Conservation (phyloP, 495 filamentous ascomycete species). For the Evernia prunastri region DNA sequence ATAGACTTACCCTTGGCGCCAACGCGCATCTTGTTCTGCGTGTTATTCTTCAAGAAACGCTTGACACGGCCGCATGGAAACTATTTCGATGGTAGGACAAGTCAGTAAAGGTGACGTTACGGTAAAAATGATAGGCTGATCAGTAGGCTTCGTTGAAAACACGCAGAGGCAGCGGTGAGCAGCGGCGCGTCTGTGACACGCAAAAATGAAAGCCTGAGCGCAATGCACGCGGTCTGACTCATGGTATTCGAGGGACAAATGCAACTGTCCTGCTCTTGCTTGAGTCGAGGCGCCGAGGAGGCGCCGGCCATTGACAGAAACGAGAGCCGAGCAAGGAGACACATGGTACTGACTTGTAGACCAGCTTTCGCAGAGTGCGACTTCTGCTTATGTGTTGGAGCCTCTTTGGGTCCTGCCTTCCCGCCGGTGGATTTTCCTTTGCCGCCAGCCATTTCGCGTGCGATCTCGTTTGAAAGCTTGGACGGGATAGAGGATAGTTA, state of each 20-base stretch:
- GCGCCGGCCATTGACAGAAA: constrained; percentile 11
- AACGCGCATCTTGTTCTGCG: constrained; percentile 99
- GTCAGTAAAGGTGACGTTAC: constrained; percentile 29
- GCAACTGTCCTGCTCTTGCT: neutral
- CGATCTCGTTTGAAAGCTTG: constrained; percentile 1
- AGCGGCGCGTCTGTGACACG: neutral
- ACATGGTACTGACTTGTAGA: constrained; percentile 74
- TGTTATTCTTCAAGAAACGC: constrained; percentile 98
- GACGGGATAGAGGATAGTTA: neutral
- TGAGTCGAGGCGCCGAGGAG: neutral
- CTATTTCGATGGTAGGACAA: constrained; percentile 40
- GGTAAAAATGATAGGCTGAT: neutral
- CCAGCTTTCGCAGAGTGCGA: constrained; percentile 98
- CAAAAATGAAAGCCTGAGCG: neutral
- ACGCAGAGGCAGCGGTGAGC: neutral
- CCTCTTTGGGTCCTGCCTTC: constrained; percentile 77
- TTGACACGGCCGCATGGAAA: constrained; percentile 99
- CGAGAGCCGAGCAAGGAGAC: constrained; percentile 14
- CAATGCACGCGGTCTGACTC: neutral
- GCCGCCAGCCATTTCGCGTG: constrained; percentile 65
- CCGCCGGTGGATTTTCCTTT: constrained; percentile 94
- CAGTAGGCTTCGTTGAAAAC: neutral
- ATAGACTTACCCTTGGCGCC: constrained; percentile 70
- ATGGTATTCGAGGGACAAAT: neutral
- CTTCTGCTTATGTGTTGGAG: constrained; percentile 82